Base-by-base conservation (phyloP, 352 stramenopile species). In the Discostella stelligera region DNA sequence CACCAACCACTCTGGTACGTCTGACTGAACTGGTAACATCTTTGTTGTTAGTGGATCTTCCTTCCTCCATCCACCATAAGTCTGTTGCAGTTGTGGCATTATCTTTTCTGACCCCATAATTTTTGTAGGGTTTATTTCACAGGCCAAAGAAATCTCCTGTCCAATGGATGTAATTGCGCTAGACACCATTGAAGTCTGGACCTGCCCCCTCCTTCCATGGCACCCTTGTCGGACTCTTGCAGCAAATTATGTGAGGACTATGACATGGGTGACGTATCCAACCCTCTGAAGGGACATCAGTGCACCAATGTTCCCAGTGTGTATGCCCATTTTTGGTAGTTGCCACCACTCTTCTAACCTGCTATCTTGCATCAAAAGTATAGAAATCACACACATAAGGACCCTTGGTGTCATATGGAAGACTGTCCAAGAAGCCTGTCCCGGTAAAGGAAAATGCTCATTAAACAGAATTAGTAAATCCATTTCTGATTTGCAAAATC, bases 391-490 rank as follows among this genome's bases (percentile, higher is more conserved):
- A 58, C 70, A 77, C 30, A n/a, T 58, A 14, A 7, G 48, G 68
- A 68, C 71, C 71, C 16, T 81, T 62, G 56, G 0, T 3, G 68
- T 66, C 76, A 84, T 25, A 32, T 78, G 16, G 61, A 39, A 66
- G 27, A 32, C 27, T 32, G 27, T 32, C 27, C 27, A 32, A 32
- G 27, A 32, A 5, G 27, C 27, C 27, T 81, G 62, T 20, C 44
- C 6, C 6, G 77, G 77, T 9, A 84, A 37, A 0, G 71, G 71
- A 50, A 78, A 84, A 23, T 0, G 2, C 2, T 23, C 46, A 30
- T 80, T 84, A 27, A 71, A 78, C 20, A 79, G 39, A 0, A n/a
- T n/a, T 0, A 66, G 20, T 59, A 84, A 66, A 0, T 77, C 66
- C 18, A 7, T 7, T n/a, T 80, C 37, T 64, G 41, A 71, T 46